Evolutionary conservation across 2,329 filamentous ascomycete species (phyloP), one percentile per base, ranked within the genome.

Genomic region (Elsinoe fawcettii): DNA sequence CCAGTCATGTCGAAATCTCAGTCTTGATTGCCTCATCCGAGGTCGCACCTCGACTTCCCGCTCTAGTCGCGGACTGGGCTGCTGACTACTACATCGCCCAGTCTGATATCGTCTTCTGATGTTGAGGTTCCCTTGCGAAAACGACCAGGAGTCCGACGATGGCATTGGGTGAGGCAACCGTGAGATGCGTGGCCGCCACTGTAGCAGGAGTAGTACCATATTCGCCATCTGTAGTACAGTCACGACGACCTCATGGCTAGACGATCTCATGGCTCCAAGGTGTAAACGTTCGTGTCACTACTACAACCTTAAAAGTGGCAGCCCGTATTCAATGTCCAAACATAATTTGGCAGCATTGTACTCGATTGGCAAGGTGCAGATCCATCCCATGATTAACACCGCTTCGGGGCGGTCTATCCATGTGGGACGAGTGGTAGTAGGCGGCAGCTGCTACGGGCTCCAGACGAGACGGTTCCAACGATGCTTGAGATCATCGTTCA

Each of bases 51-150:
- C 5, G 65, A 51, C 0, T 67, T 64, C 2, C 66, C 66, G 1
- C 63, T 64, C 18, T 22, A 53, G 1, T 27, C 51, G 0, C 51
- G 54, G 0, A 34, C 37, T 1, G 66, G 65, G 16, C 58, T 59
- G 54, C 66, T 66, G 9, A 37, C 34, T 37, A 37, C 34, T 66
- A 68, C 54, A 44, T 68, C 66, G 2, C 66, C 66, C 5, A 68
- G 64, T 1, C 63, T 61, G 6, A 68, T 63, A n/a, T 67, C 64
- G 3, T 43, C 12, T 7, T 57, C 30, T 9, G 27, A 12, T 7
- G 41, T 55, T 1, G 64, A 63, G 5, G 63, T 60, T 2, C 62
- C 64, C 63, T 63, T 12, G 61, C 64, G 20, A 66, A 64, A 11
- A 63, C 64, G 1, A 66, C 63, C 59, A 65, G 58, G 4, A 66